Percentiles rank a stretch among this genome's conserved stretches.
phyloP scores from a whole-genome alignment of 768 basidiomycete species.

The Podaxis carcinomalis region DNA sequence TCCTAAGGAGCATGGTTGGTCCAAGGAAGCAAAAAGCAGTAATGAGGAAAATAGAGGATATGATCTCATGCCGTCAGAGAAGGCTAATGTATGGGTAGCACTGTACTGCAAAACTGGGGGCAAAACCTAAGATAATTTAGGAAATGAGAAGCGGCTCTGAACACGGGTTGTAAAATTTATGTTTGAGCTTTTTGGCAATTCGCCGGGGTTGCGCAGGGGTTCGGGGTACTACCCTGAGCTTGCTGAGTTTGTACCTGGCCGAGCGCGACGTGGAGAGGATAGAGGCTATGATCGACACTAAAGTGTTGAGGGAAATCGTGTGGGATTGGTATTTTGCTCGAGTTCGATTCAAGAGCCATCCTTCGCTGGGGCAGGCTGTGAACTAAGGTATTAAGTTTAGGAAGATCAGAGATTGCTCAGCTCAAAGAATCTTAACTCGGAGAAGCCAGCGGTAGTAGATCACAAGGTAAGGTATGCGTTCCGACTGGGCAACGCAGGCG shows the following conservation, averaged over 20 bases:
- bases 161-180: not conserved
- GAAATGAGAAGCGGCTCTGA: not conserved
- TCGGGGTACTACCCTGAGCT: not conserved
- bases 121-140: not conserved
- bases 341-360: not conserved
- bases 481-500: not conserved
- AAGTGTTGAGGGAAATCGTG: slow-evolving; percentile 2
- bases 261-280: not conserved
- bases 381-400: not conserved
- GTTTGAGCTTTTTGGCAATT: not conserved
- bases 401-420: not conserved
- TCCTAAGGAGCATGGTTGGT: not conserved
- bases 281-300: not conserved
- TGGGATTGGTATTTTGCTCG: not conserved
- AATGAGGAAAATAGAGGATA: not conserved
- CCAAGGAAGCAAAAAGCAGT: not conserved
- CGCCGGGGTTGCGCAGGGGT: not conserved
- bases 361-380: not conserved
- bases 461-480: not conserved
- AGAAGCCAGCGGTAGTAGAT: not conserved
- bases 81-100: not conserved
- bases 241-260: not conserved
- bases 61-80: slow-evolving; percentile 3
- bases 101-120: not conserved
- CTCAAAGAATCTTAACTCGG: not conserved